Evolutionary conservation across 2,329 filamentous ascomycete species (phyloP), one percentile per base, ranked within the genome.

Genomic region (Dichotomopilus funicola): DNA sequence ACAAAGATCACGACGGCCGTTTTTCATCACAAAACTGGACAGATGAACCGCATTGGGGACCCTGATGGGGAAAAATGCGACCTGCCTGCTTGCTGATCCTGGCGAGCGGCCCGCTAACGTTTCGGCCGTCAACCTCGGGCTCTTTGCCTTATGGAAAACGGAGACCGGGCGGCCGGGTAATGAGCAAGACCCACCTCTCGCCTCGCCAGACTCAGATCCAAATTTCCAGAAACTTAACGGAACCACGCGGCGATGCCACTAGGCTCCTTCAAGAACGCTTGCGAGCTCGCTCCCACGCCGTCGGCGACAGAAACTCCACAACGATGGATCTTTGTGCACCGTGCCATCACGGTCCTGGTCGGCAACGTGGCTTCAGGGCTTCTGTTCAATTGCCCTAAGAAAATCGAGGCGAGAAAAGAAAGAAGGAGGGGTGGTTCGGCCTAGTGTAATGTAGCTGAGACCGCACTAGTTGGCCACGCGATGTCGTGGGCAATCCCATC

Each of bases 151-250:
- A 38, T 8, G 10, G 27, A 41, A 60, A 60, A 60, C 53, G 51
- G 56, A 53, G 46, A 31, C 10, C 31, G 51, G 46, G 33, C 48
- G 50, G 35, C 10, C 31, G 51, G 46, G 33, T 50, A 53, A 49
- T 54, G 47, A 53, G 44, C 34, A 44, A 44, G 49, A 13, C 42
- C 47, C 52, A 53, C 52, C 12, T 41, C 51, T 54, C 40, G 50
- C 56, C 51, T 55, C 49, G 45, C 37, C 31, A 53, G 40, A 38
- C 51, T 56, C 54, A 59, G 59, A 61, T 63, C 59, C 56, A 61
- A 62, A 62, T 62, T 63, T 63, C 62, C 56, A 61, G 59, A 60
- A 62, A 44, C 56, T 56, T 58, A 54, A 57, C 56, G 55, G 53
- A 60, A 60, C 55, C 34, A 47, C 53, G 46, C 38, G 53, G 51